Base-by-base conservation (phyloP, 805 yeast genomes). In the Candida nanaspora region DNA sequence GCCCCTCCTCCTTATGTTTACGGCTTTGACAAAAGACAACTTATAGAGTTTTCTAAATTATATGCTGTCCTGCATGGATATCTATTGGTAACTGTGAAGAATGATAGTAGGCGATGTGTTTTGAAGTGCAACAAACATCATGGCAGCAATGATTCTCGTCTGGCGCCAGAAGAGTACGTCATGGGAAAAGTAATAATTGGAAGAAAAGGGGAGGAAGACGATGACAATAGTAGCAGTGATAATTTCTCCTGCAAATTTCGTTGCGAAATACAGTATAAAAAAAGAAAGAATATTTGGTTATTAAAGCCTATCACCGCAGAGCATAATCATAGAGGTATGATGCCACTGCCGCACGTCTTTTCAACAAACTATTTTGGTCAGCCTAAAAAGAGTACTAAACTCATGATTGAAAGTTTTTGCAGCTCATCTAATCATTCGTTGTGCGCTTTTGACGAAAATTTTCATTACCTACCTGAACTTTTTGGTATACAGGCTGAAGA, bases 221-320 rank as follows among this genome's bases (percentile, higher is more conserved):
- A 36, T 14, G 34, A 33, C 23, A 16, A 33, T 6, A 28, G 20
- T n/a, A 23, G 33, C 14, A 38, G 34, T 15, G 20, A n/a, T 6
- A 42, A 46, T 26, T 38, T 42, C 22, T 45, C 45, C 14, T 55
- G 59, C 31, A 48, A 49, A 13, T 55, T 53, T 35, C 43, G 52
- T 35, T 44, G 46, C 6, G 59, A 55, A 23, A 46, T 55, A 19
- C 59, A 55, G 35, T 48, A 40, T 34, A 55, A 55, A 37, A 41
- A 46, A 23, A 49, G 52, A 21, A 55, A 49, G 39, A 38, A 44
- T n/a, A 37, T 46, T 7, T 55, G 59, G 59, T 35, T 55, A 16
- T 34, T 55, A 39, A 55, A 55, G 41, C 50, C 58, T 3, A 46
- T 52, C 11, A 30, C 32, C 5, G 29, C 40, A 33, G 31, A 23